phyloP scores from a whole-genome alignment of 1,284 basidiomycete genomes.

The Microbotryum scabiosae region DNA sequence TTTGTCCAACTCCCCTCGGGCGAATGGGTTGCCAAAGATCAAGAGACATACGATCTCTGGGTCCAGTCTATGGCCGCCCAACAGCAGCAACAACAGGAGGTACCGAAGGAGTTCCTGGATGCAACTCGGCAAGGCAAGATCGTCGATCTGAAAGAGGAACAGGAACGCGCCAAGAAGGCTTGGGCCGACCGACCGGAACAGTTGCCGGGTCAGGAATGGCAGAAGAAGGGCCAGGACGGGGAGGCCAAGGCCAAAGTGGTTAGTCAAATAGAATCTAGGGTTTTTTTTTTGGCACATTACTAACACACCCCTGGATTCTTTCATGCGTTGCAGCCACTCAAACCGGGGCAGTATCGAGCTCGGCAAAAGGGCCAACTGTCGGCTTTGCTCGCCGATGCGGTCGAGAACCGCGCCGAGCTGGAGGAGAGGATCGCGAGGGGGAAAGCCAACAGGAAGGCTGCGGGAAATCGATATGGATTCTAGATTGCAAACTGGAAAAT shows the following conservation, averaged over 20 bases:
- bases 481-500: neutral
- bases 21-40: slow-evolving; percentile 31
- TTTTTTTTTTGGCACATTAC: no score
- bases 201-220: neutral
- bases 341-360: slow-evolving; percentile 6
- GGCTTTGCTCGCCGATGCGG: slow-evolving; percentile 34
- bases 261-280: neutral
- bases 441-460: slow-evolving; percentile 32
- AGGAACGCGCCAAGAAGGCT: slow-evolving; percentile 12
- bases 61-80: slow-evolving; percentile 10
- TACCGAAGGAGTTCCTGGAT: slow-evolving; percentile 16
- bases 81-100: neutral
- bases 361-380: slow-evolving; percentile 32
- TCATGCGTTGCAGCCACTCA: no score
- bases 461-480: slow-evolving; percentile 36
- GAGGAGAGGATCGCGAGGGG: slow-evolving; percentile 36
- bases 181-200: slow-evolving; percentile 18
- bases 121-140: slow-evolving; percentile 8
- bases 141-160: slow-evolving; percentile 18
- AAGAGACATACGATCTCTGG: slow-evolving; percentile 23
- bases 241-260: slow-evolving; percentile 10
- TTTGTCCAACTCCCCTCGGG: slow-evolving; percentile 33
- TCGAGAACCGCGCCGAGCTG: slow-evolving; percentile 34
- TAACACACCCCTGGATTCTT: no score
- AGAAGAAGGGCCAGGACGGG: slow-evolving; percentile 9